phyloP scores from a whole-genome alignment of 2,329 filamentous ascomycete species.

The Diaporthe australafricana region DNA sequence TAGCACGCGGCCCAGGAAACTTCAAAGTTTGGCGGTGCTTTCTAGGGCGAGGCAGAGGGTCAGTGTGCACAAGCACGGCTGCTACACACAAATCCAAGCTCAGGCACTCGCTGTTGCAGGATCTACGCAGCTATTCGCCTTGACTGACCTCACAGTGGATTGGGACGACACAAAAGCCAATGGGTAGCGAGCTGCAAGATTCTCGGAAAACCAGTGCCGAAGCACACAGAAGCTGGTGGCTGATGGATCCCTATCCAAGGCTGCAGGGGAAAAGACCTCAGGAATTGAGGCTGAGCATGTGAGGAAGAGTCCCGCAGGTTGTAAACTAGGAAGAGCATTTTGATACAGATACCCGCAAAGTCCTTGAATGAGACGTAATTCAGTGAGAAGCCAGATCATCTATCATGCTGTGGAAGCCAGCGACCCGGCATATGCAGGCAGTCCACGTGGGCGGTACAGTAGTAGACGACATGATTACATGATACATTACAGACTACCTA shows the following conservation, averaged over 20 bases:
- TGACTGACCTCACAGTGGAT: background rate
- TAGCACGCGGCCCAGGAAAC: background rate
- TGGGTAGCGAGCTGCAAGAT: background rate
- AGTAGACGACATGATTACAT: background rate
- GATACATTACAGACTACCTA: background rate
- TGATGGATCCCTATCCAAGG: background rate
- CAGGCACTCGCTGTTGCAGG: background rate
- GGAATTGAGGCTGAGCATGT: constrained; percentile 19
- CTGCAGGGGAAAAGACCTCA: background rate
- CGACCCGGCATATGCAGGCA: background rate
- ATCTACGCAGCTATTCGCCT: background rate
- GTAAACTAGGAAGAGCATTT: background rate
- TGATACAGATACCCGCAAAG: background rate
- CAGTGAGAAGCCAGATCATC: background rate
- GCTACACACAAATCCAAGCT: background rate
- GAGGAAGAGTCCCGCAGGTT: constrained; percentile 1
- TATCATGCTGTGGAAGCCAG: background rate
- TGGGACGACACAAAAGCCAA: too few species aligned
- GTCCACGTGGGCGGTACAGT: constrained; percentile 8
- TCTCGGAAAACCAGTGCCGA: background rate
- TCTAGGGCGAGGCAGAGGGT: background rate
- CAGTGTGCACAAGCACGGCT: background rate
- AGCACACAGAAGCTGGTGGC: background rate
- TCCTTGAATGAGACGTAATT: background rate
- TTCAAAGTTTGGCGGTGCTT: background rate